Evolutionary conservation across 1,139 yeast species (phyloP), one percentile per base, ranked within the genome.

Genomic region (Suhomyces maxii): DNA sequence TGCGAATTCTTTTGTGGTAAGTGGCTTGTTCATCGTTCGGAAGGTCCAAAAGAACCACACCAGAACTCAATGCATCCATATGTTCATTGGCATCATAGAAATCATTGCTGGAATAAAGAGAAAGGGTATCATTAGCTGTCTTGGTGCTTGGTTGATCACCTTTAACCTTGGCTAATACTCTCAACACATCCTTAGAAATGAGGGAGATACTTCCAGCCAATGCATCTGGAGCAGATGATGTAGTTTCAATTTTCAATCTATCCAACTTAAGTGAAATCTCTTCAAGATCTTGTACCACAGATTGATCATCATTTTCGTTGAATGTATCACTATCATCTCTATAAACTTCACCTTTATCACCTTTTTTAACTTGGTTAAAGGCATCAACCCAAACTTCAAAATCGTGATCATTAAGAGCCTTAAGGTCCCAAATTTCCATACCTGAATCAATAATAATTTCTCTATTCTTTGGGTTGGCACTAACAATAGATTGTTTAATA

Each of bases 391-490:
- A 93, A 8, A 82, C 76, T 38, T 80, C 77, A 75, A 90, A 93
- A 54, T 88, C 93, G 5, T 75, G 72, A 12, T 66, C 66, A 46
- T 77, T 82, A 38, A 77, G 68, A 0, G 97, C 89, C 57, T 86
- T 87, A 53, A 93, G 72, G 41, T 82, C 83, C 99, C 99, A 93
- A 12, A 89, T 83, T 63, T 93, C 99, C 84, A 93, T 85, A 2
- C 99, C 99, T 0, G 97, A 89, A 64, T 93, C 98, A 52, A 93
- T 79, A 44, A 86, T 84, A 41, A 93, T 83, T 56, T 87, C 87
- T 43, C 82, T 70, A 26, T 81, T 80, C 45, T 79, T 79, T 30
- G 82, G 76, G 56, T 86, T 84, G 2, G 96, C 97, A 48, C 95
- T 82, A 3, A 93, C 82, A 26, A 87, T 88, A 8, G 96, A 83